Evolutionary conservation across 371 early-diverging fungal species (phyloP), one percentile per base, ranked within the genome.

Genomic region (Polyrhizophydium stewartii): DNA sequence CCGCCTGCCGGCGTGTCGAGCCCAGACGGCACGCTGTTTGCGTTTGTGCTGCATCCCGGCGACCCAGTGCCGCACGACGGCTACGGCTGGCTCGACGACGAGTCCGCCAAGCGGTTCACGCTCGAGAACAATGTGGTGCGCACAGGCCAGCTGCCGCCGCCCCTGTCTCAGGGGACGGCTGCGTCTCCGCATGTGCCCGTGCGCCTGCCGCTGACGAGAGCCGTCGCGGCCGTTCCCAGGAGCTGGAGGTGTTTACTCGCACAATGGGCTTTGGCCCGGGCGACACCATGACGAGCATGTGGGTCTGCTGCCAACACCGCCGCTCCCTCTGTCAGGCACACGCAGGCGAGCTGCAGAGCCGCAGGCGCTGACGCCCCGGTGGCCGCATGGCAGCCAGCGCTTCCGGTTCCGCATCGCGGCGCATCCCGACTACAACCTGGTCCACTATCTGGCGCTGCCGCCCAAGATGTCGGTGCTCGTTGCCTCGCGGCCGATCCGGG

Each of bases 71-170:
- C 70, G 19, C 64, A 65, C 24, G 70, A 70, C 55, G 70, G 70
- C 27, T 59, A 45, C 56, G 70, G 70, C 21, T 69, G 70, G 70
- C 28, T 69, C 63, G 70, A 69, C 46, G 70, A 69, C 32, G 70
- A 69, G 53, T 31, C 49, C 1, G 13, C 25, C 0, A 37, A 22
- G 27, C 22, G 30, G 21, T 43, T 53, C 25, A 33, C 5, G 24
- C 22, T 58, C 5, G 59, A 35, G 22, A 46, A 60, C 21, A 51
- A 25, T 10, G 57, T 52, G 25, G 53, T 6, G 5, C 10, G 12
- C 32, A 12, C 21, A 16, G 3, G 32, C 53, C 5, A 16, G 53
- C 32, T 30, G 53, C 35, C 5, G 13, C 53, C 25, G 53, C 32
- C 5, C 3, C 10, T 53, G 35, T 6, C 6, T 35, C 30, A 10